Conservation (phyloP, 1,284 basidiomycete species). For the Cutaneotrichosporon spelunceum region DNA sequence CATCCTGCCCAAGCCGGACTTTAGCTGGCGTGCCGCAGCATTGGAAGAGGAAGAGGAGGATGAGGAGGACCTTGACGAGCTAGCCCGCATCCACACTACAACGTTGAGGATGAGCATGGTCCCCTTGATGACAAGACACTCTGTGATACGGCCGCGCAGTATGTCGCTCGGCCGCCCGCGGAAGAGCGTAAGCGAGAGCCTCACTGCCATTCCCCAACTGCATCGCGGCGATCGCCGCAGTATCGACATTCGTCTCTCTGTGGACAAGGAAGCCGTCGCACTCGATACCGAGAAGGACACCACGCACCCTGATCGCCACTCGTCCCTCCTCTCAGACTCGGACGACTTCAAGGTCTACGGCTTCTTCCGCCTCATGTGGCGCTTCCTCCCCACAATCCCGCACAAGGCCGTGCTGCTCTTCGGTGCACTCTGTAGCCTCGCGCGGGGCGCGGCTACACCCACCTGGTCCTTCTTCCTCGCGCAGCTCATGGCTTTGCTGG, state of each 20-base stretch:
- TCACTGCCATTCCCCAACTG: neutral
- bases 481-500: conserved; percentile 72
- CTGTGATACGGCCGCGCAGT: neutral
- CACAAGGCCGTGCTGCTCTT: conserved; percentile 66
- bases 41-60: neutral
- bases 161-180: neutral
- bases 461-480: conserved; percentile 88
- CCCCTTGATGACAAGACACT: neutral
- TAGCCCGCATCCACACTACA: conserved; percentile 2
- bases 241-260: neutral
- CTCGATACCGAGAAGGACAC: neutral
- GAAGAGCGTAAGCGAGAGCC: neutral
- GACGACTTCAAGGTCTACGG: conserved; percentile 18
- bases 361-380: conserved; percentile 58
- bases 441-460: conserved; percentile 79
- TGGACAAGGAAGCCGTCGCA: neutral
- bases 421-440: conserved; percentile 64
- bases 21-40: conserved; percentile 35
- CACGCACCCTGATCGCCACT: neutral
- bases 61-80: conserved; percentile 19
- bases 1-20: conserved; percentile 41
- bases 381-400: conserved; percentile 70
- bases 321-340: neutral
- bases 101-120: neutral
- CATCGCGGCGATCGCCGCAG: neutral